phyloP scores from a whole-genome alignment of 352 stramenopile species.

The Pythium plurisporium region DNA sequence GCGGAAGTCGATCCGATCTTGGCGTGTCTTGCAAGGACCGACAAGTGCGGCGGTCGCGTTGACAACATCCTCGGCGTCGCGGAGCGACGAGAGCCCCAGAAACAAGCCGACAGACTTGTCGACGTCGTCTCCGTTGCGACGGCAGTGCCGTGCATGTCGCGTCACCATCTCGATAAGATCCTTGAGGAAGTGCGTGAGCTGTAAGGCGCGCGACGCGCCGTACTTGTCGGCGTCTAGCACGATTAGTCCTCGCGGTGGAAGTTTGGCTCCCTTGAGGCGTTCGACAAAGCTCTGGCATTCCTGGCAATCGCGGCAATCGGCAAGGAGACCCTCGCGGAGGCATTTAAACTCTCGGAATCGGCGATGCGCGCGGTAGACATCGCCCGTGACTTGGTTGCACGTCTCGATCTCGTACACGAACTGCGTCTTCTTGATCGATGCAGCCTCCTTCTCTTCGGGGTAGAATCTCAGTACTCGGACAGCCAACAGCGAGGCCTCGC shows the following conservation, averaged over 20 bases:
- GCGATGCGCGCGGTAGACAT: constrained; percentile 46
- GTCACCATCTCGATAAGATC: constrained; percentile 48
- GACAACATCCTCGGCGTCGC: constrained; percentile 37
- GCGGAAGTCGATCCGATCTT: constrained; percentile 69
- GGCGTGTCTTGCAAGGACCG: constrained; percentile 45
- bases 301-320: constrained; percentile 47
- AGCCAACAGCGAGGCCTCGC: constrained; percentile 25
- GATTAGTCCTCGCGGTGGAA: constrained; percentile 44
- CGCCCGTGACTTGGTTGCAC: constrained; percentile 53
- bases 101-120: constrained; percentile 67
- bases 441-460: constrained; percentile 44
- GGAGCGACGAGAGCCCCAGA: constrained; percentile 42
- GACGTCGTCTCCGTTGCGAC: constrained; percentile 44
- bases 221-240: constrained; percentile 62
- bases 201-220: constrained; percentile 41
- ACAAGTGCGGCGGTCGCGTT: constrained; percentile 29
- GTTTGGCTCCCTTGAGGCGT: constrained; percentile 42
- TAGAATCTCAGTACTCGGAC: constrained; percentile 60
- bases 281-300: constrained; percentile 47
- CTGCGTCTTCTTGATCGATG: constrained; percentile 50
- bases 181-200: constrained; percentile 61
- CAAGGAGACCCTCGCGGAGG: constrained; percentile 53
- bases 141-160: constrained; percentile 35
- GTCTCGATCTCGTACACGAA: constrained; percentile 79
- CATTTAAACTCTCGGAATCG: constrained; percentile 70